Evolutionary conservation across 2,329 filamentous ascomycete genomes (phyloP).

Genomic region (Aspergillus felis): DNA sequence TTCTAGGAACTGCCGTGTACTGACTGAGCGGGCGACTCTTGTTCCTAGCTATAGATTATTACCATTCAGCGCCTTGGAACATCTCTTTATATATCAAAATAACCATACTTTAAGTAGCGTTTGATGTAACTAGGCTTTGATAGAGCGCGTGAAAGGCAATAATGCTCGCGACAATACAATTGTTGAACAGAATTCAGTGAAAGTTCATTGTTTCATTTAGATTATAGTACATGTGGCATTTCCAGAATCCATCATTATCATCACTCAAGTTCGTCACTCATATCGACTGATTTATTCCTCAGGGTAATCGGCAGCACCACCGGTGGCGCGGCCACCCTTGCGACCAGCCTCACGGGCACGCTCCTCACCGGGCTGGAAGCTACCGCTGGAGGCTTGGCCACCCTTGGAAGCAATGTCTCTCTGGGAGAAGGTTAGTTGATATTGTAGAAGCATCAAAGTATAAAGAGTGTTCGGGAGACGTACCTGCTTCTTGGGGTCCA

Average conservation of each 20-base stretch:
- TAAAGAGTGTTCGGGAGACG: not conserved
- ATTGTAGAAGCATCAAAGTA: too few species aligned
- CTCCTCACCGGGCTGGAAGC: conserved; percentile 52
- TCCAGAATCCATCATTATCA: not conserved
- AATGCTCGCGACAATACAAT: too few species aligned
- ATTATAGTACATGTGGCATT: not conserved
- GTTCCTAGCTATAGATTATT: too few species aligned
- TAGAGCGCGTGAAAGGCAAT: too few species aligned
- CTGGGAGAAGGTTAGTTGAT: conserved; percentile 24
- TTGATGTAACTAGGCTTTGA: too few species aligned
- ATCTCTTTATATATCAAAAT: too few species aligned
- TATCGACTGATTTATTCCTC: not conserved
- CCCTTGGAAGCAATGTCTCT: conserved; percentile 54
- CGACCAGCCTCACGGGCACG: conserved; percentile 51
- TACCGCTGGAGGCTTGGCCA: conserved; percentile 51
- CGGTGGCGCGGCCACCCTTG: conserved; percentile 47
- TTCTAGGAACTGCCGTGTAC: too few species aligned
- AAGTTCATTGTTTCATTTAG: not conserved
- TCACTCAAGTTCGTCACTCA: not conserved
- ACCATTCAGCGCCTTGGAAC: too few species aligned
- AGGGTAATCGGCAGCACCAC: not conserved
- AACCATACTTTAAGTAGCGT: too few species aligned
- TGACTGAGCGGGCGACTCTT: too few species aligned
- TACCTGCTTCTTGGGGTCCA: conserved; percentile 31
- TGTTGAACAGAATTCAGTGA: not conserved